These are phyloP conservation scores for Fomes fomentarius DNA, from an alignment of 1,284 basidiomycete species.

Conservation along the genomic window DNA sequence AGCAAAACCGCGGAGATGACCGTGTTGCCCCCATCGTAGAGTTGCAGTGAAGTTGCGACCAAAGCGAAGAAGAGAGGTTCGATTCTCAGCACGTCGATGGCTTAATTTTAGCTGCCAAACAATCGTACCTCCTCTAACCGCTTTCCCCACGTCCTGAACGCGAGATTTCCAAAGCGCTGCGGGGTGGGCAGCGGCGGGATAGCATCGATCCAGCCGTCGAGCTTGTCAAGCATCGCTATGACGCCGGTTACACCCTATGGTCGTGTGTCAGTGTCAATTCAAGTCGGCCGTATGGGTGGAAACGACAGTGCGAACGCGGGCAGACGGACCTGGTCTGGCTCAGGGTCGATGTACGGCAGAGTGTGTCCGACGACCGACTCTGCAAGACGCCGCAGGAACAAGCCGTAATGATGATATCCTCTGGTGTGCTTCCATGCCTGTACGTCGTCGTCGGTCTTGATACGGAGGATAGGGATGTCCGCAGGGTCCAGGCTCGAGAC, in stretches of 20 bases:
- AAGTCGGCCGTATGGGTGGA: too few relatives aligned
- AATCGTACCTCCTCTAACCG: constrained; percentile 73
- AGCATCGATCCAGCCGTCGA: constrained; percentile 81
- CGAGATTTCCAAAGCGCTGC: constrained; percentile 94
- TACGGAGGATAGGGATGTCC: constrained; percentile 42
- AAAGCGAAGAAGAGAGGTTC: constrained; percentile 4
- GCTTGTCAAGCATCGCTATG: constrained; percentile 51
- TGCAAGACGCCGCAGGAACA: constrained; percentile 75
- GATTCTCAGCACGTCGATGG: background rate
- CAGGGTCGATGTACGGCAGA: constrained; percentile 43
- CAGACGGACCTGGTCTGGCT: constrained; percentile 42
- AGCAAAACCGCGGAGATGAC: constrained; percentile 3
- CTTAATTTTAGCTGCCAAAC: background rate
- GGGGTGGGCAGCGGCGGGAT: constrained; percentile 81
- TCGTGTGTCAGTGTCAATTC: too few relatives aligned
- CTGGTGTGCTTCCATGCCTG: constrained; percentile 66
- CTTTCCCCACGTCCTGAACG: constrained; percentile 88
- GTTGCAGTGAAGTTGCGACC: background rate
- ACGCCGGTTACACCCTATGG: constrained; percentile 6
- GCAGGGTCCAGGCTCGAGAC: constrained; percentile 36
- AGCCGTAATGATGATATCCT: constrained; percentile 72
- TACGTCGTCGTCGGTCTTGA: constrained; percentile 73
- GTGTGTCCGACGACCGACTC: constrained; percentile 71
- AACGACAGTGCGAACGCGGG: background rate
- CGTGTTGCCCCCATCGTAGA: background rate